A percentile compares a stretch with the other conserved stretches of the same genome.
Conservation (phyloP, 2,329 filamentous ascomycete genomes). For the Xylaria sp. region DNA sequence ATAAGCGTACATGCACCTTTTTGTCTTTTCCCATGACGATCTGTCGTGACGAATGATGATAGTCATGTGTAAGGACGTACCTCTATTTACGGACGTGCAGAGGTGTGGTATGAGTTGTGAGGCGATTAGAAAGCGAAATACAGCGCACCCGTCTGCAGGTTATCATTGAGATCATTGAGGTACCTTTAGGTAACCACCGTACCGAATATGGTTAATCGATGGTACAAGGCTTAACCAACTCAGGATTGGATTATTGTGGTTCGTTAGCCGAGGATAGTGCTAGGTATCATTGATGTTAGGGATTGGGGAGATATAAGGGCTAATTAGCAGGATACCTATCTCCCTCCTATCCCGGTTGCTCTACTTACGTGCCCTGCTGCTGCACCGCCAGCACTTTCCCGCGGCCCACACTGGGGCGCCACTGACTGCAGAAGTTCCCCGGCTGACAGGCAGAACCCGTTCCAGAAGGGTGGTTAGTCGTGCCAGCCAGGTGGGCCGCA, state of each 20-base stretch:
- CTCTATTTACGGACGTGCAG: not conserved
- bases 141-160: not conserved
- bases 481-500: not conserved
- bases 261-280: too few relatives aligned
- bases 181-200: too few relatives aligned
- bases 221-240: constrained; percentile 6
- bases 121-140: constrained; percentile 21
- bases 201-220: constrained; percentile 12
- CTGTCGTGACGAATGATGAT: constrained; percentile 4
- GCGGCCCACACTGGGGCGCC: not conserved
- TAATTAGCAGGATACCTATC: too few relatives aligned
- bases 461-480: constrained; percentile 18
- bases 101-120: not conserved
- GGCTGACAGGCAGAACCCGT: not conserved
- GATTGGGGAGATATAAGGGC: too few relatives aligned
- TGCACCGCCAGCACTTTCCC: not conserved
- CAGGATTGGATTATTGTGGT: too few relatives aligned
- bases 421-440: not conserved
- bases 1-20: not conserved
- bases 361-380: too few relatives aligned
- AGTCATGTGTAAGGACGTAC: constrained; percentile 18
- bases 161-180: too few relatives aligned
- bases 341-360: too few relatives aligned
- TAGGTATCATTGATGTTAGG: too few relatives aligned
- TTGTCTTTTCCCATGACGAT: not conserved